Evolutionary conservation across 441 rosid species (phyloP).

Genomic region (Aleurites moluccanus): DNA sequence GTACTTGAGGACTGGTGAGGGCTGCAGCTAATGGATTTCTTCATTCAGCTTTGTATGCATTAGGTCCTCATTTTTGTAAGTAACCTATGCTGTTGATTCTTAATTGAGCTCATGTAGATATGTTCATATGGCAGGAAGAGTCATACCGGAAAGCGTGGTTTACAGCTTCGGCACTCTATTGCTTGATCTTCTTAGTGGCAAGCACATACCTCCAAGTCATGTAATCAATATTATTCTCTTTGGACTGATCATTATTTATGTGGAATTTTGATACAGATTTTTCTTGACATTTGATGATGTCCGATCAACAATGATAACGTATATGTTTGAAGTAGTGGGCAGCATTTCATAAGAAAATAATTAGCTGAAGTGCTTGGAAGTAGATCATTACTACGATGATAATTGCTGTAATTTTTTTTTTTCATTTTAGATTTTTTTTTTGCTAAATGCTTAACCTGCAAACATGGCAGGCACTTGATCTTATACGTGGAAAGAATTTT

Average conservation of each 20-base stretch:
- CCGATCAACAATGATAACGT: not conserved
- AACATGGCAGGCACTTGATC: constrained; percentile 82
- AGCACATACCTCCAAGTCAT: constrained; percentile 97
- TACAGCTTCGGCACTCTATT: constrained; percentile 95
- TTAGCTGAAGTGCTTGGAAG: not conserved
- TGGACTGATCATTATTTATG: constrained; percentile 15
- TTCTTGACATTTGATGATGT: not conserved
- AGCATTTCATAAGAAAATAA: not conserved
- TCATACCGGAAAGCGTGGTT: constrained; percentile 85
- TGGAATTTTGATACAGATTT: constrained; percentile 4
- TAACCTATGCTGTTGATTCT: constrained; percentile 2
- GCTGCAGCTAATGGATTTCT: constrained; percentile 3
- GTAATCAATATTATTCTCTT: constrained; percentile 43
- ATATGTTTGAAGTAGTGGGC: not conserved
- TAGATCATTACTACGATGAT: not conserved
- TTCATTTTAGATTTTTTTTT: not conserved
- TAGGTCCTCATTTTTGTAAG: not conserved
- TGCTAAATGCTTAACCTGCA: constrained; percentile 18
- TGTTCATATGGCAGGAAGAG: constrained; percentile 67
- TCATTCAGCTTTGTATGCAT: not conserved
- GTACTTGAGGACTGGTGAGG: constrained; percentile 86
- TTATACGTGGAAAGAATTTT: constrained; percentile 84
- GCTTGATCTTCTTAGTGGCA: constrained; percentile 97
- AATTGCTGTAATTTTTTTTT: not conserved
- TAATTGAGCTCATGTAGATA: constrained; percentile 21